phyloP scores from a whole-genome alignment of 2,329 filamentous ascomycete genomes.

The Podosphaera aphanis region DNA sequence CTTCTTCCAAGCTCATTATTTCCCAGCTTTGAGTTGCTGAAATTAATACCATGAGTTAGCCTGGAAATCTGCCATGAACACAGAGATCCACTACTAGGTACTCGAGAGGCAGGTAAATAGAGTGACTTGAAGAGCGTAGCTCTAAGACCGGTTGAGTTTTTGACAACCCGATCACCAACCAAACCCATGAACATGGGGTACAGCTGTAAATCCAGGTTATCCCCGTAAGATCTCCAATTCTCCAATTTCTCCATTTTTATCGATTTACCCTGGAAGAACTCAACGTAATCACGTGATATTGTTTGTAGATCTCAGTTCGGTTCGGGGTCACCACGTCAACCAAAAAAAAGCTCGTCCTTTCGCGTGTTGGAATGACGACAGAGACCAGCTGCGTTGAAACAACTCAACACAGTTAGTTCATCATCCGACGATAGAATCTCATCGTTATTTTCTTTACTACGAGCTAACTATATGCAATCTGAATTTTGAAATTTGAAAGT shows the following conservation, averaged over 20 bases:
- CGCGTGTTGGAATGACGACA: background rate
- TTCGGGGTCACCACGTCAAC: background rate
- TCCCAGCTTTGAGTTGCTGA: background rate
- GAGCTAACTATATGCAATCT: too few relatives aligned
- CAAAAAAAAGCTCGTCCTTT: background rate
- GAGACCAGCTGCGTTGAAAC: background rate
- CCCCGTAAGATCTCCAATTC: background rate
- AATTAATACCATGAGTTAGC: background rate
- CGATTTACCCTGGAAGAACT: background rate
- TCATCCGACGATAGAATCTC: too few relatives aligned
- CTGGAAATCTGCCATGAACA: background rate
- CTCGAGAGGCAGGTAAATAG: background rate
- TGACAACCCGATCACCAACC: background rate
- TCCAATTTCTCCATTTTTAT: background rate
- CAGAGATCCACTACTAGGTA: background rate
- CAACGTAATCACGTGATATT: background rate
- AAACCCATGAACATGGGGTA: background rate
- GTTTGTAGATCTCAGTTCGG: background rate
- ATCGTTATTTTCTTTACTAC: too few relatives aligned
- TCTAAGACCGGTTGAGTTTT: background rate
- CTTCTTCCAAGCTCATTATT: background rate
- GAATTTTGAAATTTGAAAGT: background rate
- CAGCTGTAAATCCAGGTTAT: background rate
- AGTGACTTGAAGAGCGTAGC: background rate
- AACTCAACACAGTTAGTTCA: too few relatives aligned